phyloP scores from a whole-genome alignment of 2,329 filamentous ascomycete genomes.

The Penicillium freii region DNA sequence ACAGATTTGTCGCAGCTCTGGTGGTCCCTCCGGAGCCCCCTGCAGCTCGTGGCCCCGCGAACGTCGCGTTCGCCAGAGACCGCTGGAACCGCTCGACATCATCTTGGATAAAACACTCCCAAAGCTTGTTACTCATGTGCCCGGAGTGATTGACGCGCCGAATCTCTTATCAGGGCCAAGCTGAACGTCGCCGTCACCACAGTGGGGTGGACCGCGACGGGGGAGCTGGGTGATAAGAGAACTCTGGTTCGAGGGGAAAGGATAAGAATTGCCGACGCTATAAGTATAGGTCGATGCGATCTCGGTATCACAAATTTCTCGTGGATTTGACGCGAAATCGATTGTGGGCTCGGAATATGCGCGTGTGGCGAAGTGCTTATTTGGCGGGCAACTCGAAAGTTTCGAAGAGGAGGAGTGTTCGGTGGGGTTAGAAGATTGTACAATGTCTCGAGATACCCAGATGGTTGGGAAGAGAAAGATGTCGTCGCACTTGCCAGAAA shows the following conservation, averaged over 20 bases:
- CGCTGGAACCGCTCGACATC: constrained; percentile 94
- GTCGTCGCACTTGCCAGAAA: constrained; percentile 1
- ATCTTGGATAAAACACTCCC: constrained; percentile 96
- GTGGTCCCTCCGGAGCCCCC: constrained; percentile 25
- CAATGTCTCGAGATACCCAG: neutral
- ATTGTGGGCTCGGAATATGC: constrained; percentile 19
- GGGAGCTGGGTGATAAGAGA: constrained; percentile 44
- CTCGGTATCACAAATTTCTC: constrained; percentile 2
- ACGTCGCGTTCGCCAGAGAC: constrained; percentile 69
- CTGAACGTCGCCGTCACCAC: constrained; percentile 87
- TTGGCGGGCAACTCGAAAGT: neutral
- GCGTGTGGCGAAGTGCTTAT: constrained; percentile 20
- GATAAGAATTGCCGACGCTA: constrained; percentile 10
- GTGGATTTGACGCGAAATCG: constrained; percentile 11
- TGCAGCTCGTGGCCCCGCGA: constrained; percentile 32
- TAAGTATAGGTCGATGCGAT: constrained; percentile 17
- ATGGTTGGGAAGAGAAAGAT: neutral
- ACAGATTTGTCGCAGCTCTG: constrained; percentile 15
- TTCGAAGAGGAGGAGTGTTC: neutral
- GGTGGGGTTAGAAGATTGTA: neutral
- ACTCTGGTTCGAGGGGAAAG: constrained; percentile 20
- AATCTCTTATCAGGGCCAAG: constrained; percentile 55
- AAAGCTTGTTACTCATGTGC: constrained; percentile 94
- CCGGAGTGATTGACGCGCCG: constrained; percentile 35
- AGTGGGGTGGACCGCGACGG: constrained; percentile 80